Evolutionary conservation across 1,284 basidiomycete genomes (phyloP).

Genomic region (Mycena sp.): DNA sequence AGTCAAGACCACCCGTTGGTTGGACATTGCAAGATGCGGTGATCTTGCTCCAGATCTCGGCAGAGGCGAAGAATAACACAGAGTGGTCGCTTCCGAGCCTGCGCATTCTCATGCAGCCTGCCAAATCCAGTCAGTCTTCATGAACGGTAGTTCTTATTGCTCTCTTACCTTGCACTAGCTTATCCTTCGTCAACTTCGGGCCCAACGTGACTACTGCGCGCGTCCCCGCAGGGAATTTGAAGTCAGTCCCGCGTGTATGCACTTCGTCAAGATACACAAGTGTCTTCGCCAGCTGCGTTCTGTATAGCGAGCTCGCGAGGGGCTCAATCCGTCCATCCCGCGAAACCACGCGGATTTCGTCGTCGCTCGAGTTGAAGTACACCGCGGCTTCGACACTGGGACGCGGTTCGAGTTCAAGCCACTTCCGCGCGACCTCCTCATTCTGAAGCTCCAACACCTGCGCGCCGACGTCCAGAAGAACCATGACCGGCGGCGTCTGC

Average conservation of each 20-base stretch:
- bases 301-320: slow-evolving; percentile 54
- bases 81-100: slow-evolving; percentile 46
- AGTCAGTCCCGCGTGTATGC: slow-evolving; percentile 66
- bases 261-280: slow-evolving; percentile 66
- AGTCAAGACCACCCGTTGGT: neutral
- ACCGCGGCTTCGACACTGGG: slow-evolving; percentile 50
- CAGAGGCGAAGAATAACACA: slow-evolving; percentile 45
- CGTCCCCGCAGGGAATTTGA: slow-evolving; percentile 54
- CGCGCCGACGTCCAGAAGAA: slow-evolving; percentile 65
- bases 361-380: slow-evolving; percentile 54
- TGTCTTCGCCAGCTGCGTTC: slow-evolving; percentile 52
- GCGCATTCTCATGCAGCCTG: slow-evolving; percentile 59
- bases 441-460: slow-evolving; percentile 65
- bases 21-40: slow-evolving; percentile 11
- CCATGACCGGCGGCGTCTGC: slow-evolving; percentile 49
- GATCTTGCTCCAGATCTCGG: slow-evolving; percentile 42
- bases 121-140: neutral
- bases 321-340: slow-evolving; percentile 50
- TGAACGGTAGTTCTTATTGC: neutral
- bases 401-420: slow-evolving; percentile 46
- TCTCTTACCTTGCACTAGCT: slow-evolving; percentile 58
- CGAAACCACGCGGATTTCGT: slow-evolving; percentile 53
- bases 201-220: slow-evolving; percentile 64
- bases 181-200: slow-evolving; percentile 63
- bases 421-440: slow-evolving; percentile 47